Percentiles rank a stretch among this genome's conserved stretches.
Conservation (phyloP, 2,329 filamentous ascomycete genomes). For the Aspergillus amoenus region DNA sequence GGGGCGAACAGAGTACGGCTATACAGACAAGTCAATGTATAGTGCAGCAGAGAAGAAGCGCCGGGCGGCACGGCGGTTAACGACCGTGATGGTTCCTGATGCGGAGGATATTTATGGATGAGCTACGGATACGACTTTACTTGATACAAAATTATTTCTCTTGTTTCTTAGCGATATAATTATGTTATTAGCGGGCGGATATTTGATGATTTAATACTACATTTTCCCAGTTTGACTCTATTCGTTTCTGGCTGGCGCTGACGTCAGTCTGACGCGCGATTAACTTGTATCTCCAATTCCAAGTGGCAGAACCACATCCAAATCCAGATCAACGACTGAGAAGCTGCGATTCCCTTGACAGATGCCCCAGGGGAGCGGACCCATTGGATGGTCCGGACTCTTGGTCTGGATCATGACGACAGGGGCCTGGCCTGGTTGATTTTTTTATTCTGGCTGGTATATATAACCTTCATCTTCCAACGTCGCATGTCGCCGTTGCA, state of each 20-base stretch:
- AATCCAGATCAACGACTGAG: background rate
- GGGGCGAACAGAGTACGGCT: background rate
- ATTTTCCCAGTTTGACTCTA: background rate
- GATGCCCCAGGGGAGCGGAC: background rate
- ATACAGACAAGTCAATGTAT: background rate
- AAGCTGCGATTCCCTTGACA: background rate
- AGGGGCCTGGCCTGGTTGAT: background rate
- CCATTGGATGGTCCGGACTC: background rate
- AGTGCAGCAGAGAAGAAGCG: constrained; percentile 23
- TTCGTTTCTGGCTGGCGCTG: background rate
- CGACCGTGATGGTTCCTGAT: constrained; percentile 38
- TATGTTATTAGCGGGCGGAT: background rate
- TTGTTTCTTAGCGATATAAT: background rate
- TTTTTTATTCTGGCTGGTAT: background rate
- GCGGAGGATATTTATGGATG: constrained; percentile 38
- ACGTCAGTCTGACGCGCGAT: constrained; percentile 18
- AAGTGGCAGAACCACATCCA: background rate
- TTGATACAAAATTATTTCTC: background rate
- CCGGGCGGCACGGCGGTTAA: constrained; percentile 28
- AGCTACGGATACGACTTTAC: background rate
- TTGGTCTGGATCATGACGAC: background rate
- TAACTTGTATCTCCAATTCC: background rate
- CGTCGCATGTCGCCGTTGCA: no score
- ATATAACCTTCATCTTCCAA: background rate
- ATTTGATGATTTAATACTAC: background rate